Base-by-base conservation (phyloP, 2,329 filamentous ascomycete species). In the Sporothrix brasiliensis region DNA sequence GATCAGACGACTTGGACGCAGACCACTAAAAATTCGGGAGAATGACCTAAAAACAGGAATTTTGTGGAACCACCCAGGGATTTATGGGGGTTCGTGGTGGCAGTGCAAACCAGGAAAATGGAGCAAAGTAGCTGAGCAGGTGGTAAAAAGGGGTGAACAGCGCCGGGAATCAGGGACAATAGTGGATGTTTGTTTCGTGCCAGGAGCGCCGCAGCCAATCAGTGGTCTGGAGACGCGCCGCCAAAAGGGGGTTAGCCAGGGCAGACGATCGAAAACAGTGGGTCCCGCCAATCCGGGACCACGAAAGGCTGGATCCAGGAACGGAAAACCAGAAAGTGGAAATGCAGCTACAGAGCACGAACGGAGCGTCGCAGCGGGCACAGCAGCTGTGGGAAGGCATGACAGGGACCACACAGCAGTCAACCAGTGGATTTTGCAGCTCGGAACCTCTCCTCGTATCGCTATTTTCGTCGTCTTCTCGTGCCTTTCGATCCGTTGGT, bases 121-220 rank as follows among this genome's bases (percentile, higher is more conserved):
- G 41, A 19, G 39, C 4, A 13, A 19, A 47, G 9, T 1, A 5
- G 24, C 21, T 1, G 27, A 65, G 50, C 27, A 50, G 49, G 49
- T 14, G 19, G 39, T 41, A 27, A 41, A 63, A 63, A 27, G 58
- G 58, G 60, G 58, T 6, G n/a, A 27, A 4, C 60, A 11, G 21
- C 44, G 44, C 44, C 54, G n/a, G 11, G 24, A 27, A 24, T 61
- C 39, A 44, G 58, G 39, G 58, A 63, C 39, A 47, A 27, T 24
- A 27, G 61, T 50, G 61, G 41, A 21, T 49, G 44, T 65, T 65
- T 65, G 61, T 65, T 65, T 65, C 61, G 61, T 30, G 61, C 61
- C 14, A 47, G 44, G 61, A 21, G 44, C 61, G 3, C n/a, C n/a
- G 3, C n/a, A n/a, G 44, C 61, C 61, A 65, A 65, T 65, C 61